phyloP scores from a whole-genome alignment of 345 rosid species.

The Cardamine chenopodiifolia region DNA sequence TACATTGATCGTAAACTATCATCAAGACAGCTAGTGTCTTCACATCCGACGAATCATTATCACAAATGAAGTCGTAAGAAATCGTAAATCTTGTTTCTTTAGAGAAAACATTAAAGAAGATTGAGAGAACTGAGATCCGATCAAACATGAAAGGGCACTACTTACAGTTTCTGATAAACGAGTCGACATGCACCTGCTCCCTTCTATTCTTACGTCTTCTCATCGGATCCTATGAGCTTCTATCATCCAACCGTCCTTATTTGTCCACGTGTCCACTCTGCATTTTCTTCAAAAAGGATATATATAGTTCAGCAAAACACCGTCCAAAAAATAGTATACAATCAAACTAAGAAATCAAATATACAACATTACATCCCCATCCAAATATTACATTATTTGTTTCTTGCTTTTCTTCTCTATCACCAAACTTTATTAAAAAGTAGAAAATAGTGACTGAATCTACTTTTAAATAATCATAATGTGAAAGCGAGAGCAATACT shows the following conservation, averaged over 20 bases:
- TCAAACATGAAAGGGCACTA: slow-evolving; percentile 8
- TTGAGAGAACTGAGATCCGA: slow-evolving; percentile 19
- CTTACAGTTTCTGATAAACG: neutral
- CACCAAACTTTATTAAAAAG: neutral
- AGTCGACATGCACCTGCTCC: slow-evolving; percentile 45
- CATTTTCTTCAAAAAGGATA: neutral
- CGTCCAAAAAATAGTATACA: neutral
- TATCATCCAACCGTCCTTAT: slow-evolving; percentile 19
- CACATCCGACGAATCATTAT: slow-evolving; percentile 7
- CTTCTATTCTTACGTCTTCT: slow-evolving; percentile 19
- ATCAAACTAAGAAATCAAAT: neutral
- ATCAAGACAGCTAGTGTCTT: neutral
- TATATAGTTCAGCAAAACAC: neutral
- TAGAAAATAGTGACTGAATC: neutral
- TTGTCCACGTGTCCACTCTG: slow-evolving; percentile 21
- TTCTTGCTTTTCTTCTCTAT: neutral
- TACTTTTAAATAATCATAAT: neutral
- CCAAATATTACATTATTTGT: neutral
- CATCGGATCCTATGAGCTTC: slow-evolving; percentile 13
- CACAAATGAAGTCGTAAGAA: neutral
- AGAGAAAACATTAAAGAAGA: neutral
- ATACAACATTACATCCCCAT: neutral
- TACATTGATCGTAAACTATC: neutral
- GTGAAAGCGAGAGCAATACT: neutral
- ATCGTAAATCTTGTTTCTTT: neutral